A percentile compares a stretch with the other conserved stretches of the same genome.
Evolutionary conservation across 2,329 filamentous ascomycete species (phyloP).

Genomic region (Colletotrichum gigasporum): DNA sequence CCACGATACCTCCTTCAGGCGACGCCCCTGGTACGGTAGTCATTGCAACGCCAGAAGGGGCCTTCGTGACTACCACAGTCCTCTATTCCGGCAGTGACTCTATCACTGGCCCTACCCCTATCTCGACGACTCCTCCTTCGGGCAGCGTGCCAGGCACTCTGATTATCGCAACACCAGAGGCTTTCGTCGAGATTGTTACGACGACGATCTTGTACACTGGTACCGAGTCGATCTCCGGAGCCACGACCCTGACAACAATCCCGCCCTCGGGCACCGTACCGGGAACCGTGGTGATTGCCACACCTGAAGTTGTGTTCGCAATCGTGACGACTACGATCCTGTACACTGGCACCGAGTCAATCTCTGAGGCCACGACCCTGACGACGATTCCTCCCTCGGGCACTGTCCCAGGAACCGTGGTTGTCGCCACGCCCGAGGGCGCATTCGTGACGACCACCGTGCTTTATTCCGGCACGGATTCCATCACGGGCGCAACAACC

Average conservation of each 20-base stretch:
- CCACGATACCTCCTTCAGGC: background rate
- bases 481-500: background rate
- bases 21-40: background rate
- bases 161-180: constrained; percentile 5
- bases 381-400: background rate
- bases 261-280: background rate
- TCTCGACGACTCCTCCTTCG: background rate
- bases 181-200: background rate
- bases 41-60: background rate
- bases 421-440: background rate
- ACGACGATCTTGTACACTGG: background rate
- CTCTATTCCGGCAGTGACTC: constrained; percentile 5
- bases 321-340: background rate
- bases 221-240: background rate
- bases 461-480: background rate
- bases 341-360: background rate
- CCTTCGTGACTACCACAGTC: background rate
- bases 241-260: background rate
- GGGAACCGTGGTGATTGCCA: background rate
- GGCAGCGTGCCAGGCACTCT: constrained; percentile 21
- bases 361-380: background rate
- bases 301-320: background rate
- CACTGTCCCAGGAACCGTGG: background rate
- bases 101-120: constrained; percentile 1
- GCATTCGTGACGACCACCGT: background rate